Evolutionary conservation across 306 rosid genomes (phyloP), one percentile per base, ranked within the genome.

Genomic region (Ormosia semicastrata): DNA sequence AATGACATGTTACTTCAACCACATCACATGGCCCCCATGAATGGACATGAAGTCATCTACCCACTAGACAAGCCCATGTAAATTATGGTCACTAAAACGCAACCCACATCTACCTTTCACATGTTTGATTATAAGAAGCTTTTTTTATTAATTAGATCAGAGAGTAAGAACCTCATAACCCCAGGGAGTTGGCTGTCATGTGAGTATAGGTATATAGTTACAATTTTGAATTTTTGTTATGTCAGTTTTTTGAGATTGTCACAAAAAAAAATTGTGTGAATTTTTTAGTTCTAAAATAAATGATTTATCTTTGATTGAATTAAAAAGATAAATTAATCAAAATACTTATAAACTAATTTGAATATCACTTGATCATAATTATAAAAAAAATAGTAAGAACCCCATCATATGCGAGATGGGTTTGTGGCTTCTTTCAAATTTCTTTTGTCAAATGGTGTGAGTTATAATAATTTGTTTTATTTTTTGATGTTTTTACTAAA

Each of bases 31-130:
- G 63, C 63, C 83, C 87, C 76, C 80, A 33, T 72, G 18, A 65
- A 71, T 76, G 80, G 76, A 34, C 71, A 57, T 64, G 62, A 77
- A 82, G 40, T 43, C 71, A 68, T 60, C 86, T 71, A 76, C 75
- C 71, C 83, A 71, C 80, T 53, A 34, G 64, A 41, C 80, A 83
- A 71, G 52, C 73, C 41, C 74, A 77, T 78, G 79, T 17, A 47
- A 70, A 40, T 77, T 18, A 66, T 82, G 47, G 60, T 62, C 82
- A 47, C 50, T n/a, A 56, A 57, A 7, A 24, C 34, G 34, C 37
- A 18, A 56, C 66, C 4, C 66, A 15, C 30, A 15, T 39, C 24
- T 54, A n/a, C 15, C 37, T 1, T 29, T 3, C 24, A 33, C 15
- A 33, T 32, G 34, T 4, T 3, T 41, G 41, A 60, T 18, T 67